Percentiles rank a stretch among this genome's conserved stretches.
phyloP scores from a whole-genome alignment of 116 monocot genomes.

The Cymodocea nodosa region DNA sequence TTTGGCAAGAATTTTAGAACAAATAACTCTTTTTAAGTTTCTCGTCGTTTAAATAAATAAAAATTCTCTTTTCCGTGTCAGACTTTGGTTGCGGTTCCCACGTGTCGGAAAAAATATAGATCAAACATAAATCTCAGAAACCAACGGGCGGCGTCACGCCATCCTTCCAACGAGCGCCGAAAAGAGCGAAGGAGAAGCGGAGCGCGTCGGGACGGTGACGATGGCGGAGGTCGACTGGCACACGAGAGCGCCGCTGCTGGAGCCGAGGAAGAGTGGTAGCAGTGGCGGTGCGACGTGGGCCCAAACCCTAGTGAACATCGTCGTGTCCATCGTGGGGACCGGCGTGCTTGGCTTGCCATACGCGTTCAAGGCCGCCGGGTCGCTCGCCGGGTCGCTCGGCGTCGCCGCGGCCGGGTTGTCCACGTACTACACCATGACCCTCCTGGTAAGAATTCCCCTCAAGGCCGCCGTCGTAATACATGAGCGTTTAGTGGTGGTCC shows the following conservation, averaged over 20 bases:
- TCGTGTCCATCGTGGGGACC: conserved; percentile 75
- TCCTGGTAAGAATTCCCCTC: conserved; percentile 33
- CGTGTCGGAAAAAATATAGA: no score
- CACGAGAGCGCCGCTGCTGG: conserved; percentile 13
- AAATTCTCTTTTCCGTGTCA: no score
- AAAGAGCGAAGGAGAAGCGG: background rate
- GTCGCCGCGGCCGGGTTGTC: conserved; percentile 38
- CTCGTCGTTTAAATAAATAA: no score
- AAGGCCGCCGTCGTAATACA: no score
- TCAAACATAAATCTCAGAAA: no score
- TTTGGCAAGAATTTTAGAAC: no score
- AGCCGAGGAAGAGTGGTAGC: background rate
- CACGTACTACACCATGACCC: conserved; percentile 74
- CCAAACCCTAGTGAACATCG: conserved; percentile 79
- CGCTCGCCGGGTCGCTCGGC: conserved; percentile 59
- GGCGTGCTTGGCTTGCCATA: conserved; percentile 80
- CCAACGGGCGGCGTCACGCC: no score
- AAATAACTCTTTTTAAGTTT: no score
- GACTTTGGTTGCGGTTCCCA: no score
- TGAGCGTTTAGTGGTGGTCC: no score
- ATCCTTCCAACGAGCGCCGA: no score
- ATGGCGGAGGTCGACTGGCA: conserved; percentile 10
- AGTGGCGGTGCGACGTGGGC: conserved; percentile 13
- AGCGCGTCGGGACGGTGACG: background rate
- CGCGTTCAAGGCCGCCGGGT: conserved; percentile 72